Percentiles rank a stretch among this genome's conserved stretches.
Evolutionary conservation across 164 flowering plant genomes (phyloP).

Genomic region (Euptelea pleiosperma): DNA sequence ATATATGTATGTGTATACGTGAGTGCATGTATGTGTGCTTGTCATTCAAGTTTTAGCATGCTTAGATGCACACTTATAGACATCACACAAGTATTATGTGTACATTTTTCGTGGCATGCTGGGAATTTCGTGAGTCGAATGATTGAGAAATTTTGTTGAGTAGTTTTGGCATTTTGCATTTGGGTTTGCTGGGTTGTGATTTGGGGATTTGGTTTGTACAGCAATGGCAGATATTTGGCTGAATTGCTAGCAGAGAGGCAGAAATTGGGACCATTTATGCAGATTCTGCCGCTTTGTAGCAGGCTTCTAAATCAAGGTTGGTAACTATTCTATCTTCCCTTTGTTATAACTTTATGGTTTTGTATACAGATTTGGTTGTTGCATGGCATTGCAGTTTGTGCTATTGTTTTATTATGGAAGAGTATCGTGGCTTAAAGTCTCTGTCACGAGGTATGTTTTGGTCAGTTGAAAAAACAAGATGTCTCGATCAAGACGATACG

Average conservation of each 20-base stretch:
- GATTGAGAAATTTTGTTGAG: neutral
- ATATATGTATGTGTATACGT: too few species aligned
- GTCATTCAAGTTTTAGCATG: too few species aligned
- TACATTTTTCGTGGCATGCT: neutral
- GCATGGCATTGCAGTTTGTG: too few species aligned
- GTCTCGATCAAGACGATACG: too few species aligned
- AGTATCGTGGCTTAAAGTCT: too few species aligned
- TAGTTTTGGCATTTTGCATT: neutral
- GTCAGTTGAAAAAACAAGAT: too few species aligned
- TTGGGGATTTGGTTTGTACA: constrained; percentile 13
- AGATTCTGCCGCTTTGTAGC: constrained; percentile 58
- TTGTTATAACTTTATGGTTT: neutral
- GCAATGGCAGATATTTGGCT: constrained; percentile 51
- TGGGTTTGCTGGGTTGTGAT: constrained; percentile 11
- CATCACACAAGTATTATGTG: neutral
- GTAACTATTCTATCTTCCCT: neutral
- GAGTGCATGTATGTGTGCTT: too few species aligned
- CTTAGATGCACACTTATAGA: too few species aligned
- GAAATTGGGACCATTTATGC: constrained; percentile 73
- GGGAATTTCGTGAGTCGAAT: neutral
- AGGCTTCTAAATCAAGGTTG: constrained; percentile 76
- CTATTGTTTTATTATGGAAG: too few species aligned
- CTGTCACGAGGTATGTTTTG: too few species aligned
- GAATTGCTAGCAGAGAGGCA: constrained; percentile 77
- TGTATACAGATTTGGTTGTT: too few species aligned